Evolutionary conservation across 257 asterid genomes (phyloP).

Genomic region (Solanum microdontum): DNA sequence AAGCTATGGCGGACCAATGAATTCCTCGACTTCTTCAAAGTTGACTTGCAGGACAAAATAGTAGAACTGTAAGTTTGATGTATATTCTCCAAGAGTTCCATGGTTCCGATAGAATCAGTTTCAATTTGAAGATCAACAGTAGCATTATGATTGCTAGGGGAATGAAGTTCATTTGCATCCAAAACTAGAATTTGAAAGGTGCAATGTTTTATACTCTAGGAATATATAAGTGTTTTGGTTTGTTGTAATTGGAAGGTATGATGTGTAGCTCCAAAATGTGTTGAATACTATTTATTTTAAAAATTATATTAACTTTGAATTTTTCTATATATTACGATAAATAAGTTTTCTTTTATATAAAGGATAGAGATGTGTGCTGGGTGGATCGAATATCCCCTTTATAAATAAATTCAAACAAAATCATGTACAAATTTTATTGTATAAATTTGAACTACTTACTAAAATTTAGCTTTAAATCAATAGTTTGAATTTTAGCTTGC

Average conservation of each 20-base stretch:
- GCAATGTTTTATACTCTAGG: neutral
- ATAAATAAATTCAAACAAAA: neutral
- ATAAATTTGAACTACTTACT: neutral
- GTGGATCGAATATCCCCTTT: neutral
- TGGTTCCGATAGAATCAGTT: neutral
- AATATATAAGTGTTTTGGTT: neutral
- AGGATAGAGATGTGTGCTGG: neutral
- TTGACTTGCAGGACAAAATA: neutral
- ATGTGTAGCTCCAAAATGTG: neutral
- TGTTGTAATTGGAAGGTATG: neutral
- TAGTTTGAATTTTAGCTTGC: neutral
- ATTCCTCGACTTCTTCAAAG: neutral
- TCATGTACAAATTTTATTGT: neutral
- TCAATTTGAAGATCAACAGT: neutral
- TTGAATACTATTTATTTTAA: neutral
- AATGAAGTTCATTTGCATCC: neutral
- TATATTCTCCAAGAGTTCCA: neutral
- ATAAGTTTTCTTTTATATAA: neutral
- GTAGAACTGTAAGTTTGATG: neutral
- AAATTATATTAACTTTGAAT: neutral
- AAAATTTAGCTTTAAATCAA: neutral
- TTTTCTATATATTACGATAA: neutral
- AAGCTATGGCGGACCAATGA: neutral
- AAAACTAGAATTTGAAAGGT: neutral
- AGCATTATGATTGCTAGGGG: neutral